A percentile compares a stretch with the other conserved stretches of the same genome.
These are phyloP conservation scores for Colletotrichum sp. DNA, from an alignment of 2,329 filamentous ascomycete genomes.

Conservation along the genomic window DNA sequence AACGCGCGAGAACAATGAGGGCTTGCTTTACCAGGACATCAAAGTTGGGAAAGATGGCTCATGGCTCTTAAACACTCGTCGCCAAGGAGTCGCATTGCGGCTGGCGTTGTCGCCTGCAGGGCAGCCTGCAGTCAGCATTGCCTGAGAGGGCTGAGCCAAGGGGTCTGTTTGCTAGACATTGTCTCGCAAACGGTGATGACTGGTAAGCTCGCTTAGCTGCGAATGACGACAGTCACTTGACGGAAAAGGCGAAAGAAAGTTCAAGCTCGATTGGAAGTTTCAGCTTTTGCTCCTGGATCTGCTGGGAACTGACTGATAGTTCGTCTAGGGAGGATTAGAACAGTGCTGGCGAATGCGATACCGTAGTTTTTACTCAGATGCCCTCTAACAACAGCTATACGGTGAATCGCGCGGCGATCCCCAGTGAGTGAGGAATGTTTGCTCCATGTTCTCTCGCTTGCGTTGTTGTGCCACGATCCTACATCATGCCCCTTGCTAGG, in stretches of 20 bases:
- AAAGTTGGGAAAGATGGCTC: neutral
- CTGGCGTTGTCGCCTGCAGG: neutral
- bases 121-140: neutral
- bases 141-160: neutral
- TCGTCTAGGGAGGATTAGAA: neutral
- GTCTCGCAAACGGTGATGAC: neutral
- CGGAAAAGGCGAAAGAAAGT: neutral
- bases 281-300: neutral
- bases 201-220: neutral
- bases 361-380: neutral
- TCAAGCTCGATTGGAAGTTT: neutral
- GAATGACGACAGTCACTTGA: neutral
- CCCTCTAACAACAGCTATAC: neutral
- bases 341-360: neutral
- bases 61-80: neutral
- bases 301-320: neutral
- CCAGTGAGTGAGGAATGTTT: neutral
- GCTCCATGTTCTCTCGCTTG: neutral
- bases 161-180: neutral
- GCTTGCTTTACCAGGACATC: neutral
- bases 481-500: neutral
- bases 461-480: neutral
- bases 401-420: neutral
- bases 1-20: accelerated
- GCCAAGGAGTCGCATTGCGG: neutral